Base-by-base conservation (phyloP, 768 basidiomycete species). In the Rubroboletus pulcherrimus region DNA sequence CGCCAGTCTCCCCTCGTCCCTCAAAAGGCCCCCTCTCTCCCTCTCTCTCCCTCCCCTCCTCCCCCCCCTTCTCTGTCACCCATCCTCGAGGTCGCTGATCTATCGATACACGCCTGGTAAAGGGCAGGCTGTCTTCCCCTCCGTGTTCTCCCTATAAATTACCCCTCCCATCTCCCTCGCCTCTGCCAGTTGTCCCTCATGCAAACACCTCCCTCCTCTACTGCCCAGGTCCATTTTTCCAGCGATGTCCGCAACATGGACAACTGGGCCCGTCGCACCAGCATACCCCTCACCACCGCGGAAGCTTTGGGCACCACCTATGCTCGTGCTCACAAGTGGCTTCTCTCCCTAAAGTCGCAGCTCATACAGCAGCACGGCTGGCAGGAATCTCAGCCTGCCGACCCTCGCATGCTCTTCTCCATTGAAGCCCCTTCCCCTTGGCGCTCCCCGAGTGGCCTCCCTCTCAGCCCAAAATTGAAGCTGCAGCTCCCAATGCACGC, bases 161-260 rank as follows among this genome's bases (percentile, higher is more conserved):
- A 53, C 58, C 52, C n/a, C 47, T 7, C 1, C 49, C 50, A 43
- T 40, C 19, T 14, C 53, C 48, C 30, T 7, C 17, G 8, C 8
- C 51, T 39, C 53, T n/a, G 19, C 34, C 46, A 17, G 15, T 24
- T 37, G 26, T 46, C 33, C 55, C 35, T 12, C 54, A 73, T 72
- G 72, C 71, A 74, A 35, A 67, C 70, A 0, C 69, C 71, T 5
- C 60, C 71, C 30, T 71, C 70, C n/a, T 65, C 70, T 7, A 75
- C 78, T 41, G 81, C 79, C 39, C 77, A 89, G 66, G 82, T 91
- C 70, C 78, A 86, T 57, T 92, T 91, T 69, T 89, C 87, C 60
- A 85, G 83, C 70, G 85, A 89, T 65, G 87, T 92, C 69, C 77
- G 78, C 54, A 85, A 86, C 69, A 89, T 93, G 85, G 87, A 91